Conservation (phyloP, 495 filamentous ascomycete species). For the Podospora pseudopauciseta region DNA sequence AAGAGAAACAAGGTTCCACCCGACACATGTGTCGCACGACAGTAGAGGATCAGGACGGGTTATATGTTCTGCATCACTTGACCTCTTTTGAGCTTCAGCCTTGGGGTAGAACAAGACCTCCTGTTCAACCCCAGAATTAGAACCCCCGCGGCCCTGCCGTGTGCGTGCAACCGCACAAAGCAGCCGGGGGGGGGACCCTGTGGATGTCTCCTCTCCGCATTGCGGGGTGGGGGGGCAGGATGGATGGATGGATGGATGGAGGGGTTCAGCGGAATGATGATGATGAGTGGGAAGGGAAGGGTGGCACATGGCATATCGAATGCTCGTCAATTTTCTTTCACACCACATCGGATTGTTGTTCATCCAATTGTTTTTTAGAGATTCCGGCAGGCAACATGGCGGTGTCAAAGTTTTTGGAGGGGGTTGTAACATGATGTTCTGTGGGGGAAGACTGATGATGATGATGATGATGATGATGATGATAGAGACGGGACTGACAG, state of each 20-base stretch:
- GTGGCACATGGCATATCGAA: neutral
- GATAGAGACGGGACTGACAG: neutral
- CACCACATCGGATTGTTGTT: neutral
- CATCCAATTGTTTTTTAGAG: neutral
- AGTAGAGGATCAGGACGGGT: neutral
- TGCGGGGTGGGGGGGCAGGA: neutral
- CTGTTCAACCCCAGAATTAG: neutral
- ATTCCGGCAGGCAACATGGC: neutral
- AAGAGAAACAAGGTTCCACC: neutral
- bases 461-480: neutral
- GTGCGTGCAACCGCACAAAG: neutral
- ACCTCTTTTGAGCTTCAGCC: neutral
- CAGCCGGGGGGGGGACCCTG: constrained; percentile 3
- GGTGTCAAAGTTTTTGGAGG: neutral
- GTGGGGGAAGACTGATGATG: neutral
- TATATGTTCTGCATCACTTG: neutral
- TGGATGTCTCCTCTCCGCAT: neutral
- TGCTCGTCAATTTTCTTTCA: neutral
- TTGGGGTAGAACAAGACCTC: neutral
- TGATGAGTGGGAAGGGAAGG: neutral
- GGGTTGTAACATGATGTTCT: neutral
- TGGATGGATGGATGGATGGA: constrained; percentile 1
- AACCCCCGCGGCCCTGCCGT: constrained; percentile 3
- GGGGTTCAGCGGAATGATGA: neutral
- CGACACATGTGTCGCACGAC: neutral